These are phyloP conservation scores for Sutorius australiensis DNA, from an alignment of 768 basidiomycete genomes.

Conservation along the genomic window DNA sequence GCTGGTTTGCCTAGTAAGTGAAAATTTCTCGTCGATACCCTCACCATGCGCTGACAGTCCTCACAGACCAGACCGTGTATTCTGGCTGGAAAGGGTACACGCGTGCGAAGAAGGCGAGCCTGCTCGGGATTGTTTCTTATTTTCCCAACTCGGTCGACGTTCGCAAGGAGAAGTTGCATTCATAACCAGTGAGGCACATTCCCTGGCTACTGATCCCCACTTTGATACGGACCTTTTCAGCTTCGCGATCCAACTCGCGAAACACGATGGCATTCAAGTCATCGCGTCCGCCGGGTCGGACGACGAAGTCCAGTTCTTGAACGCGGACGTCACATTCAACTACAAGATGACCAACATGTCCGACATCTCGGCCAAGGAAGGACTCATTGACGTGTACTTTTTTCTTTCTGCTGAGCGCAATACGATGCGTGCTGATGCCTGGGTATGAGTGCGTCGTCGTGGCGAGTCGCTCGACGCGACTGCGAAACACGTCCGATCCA, in stretches of 20 bases:
- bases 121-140: neutral
- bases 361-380: slow-evolving; percentile 53
- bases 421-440: neutral
- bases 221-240: slow-evolving; percentile 18
- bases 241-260: slow-evolving; percentile 50
- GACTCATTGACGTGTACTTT: slow-evolving; percentile 50
- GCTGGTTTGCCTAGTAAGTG: slow-evolving; percentile 25
- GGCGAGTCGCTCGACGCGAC: slow-evolving; percentile 50
- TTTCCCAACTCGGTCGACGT: neutral
- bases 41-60: neutral
- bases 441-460: slow-evolving; percentile 12
- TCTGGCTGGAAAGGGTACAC: slow-evolving; percentile 17
- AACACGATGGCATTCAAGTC: slow-evolving; percentile 54
- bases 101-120: slow-evolving; percentile 23
- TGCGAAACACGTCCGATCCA: slow-evolving; percentile 44
- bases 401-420: neutral
- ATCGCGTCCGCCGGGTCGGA: slow-evolving; percentile 70
- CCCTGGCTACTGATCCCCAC: neutral
- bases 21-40: slow-evolving; percentile 3
- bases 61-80: slow-evolving; percentile 21
- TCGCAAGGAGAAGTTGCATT: slow-evolving; percentile 47
- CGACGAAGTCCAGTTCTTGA: slow-evolving; percentile 65
- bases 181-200: slow-evolving; percentile 37
- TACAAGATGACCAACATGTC: slow-evolving; percentile 58
- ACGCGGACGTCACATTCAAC: slow-evolving; percentile 67